A percentile compares a stretch with the other conserved stretches of the same genome.
Evolutionary conservation across 192 early-diverging fungal genomes (phyloP).

Genomic region (Allomyces macrogynus): DNA sequence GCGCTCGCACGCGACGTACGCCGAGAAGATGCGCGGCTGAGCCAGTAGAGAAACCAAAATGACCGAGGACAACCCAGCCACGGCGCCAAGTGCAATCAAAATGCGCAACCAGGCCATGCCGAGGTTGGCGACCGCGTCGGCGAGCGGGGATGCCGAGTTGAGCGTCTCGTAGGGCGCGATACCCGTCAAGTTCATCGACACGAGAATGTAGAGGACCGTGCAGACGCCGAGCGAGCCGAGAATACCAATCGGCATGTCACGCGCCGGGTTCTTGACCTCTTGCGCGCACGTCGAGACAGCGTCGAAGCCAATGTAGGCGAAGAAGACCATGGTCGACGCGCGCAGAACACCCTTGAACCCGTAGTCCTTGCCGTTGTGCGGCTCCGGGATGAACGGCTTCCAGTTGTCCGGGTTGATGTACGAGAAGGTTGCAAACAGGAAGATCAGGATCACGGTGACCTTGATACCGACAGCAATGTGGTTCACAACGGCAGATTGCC

Average conservation of each 20-base stretch:
- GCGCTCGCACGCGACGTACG: constrained; percentile 3
- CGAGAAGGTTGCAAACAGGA: constrained; percentile 35
- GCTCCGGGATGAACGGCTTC: constrained; percentile 47
- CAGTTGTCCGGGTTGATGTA: constrained; percentile 53
- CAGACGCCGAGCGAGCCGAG: not conserved
- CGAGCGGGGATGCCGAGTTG: constrained; percentile 31
- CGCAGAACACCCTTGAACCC: constrained; percentile 48
- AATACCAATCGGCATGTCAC: not conserved
- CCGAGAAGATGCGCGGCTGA: constrained; percentile 70
- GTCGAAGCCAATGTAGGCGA: not conserved
- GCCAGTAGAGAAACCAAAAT: constrained; percentile 50
- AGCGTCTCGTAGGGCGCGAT: constrained; percentile 35
- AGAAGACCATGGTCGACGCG: constrained; percentile 27
- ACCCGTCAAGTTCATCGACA: constrained; percentile 64
- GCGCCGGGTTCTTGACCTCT: not conserved
- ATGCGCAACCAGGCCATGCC: constrained; percentile 38
- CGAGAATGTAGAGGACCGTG: constrained; percentile 39
- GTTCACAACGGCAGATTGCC: not conserved
- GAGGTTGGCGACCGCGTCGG: constrained; percentile 14
- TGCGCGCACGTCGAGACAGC: not conserved
- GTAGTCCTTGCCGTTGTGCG: constrained; percentile 32
- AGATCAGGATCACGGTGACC: constrained; percentile 4
- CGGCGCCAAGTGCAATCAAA: constrained; percentile 51
- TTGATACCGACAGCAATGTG: constrained; percentile 1
- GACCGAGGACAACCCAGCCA: constrained; percentile 60